Base-by-base conservation (phyloP, 2,329 filamentous ascomycete species). In the Sporothrix pseudoabietina region DNA sequence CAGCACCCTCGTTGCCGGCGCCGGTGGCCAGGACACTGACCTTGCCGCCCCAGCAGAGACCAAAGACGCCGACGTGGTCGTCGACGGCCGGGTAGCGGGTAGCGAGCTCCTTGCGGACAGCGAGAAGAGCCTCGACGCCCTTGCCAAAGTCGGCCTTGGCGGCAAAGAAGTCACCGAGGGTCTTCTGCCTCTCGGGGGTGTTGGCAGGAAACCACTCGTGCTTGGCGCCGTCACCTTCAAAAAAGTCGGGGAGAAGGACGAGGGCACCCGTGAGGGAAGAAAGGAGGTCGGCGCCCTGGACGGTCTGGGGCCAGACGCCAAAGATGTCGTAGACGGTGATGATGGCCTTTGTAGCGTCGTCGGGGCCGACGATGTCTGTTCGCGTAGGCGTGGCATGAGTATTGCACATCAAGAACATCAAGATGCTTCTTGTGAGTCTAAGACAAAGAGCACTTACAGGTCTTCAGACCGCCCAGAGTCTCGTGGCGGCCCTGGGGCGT, bases 41-140 rank as follows among this genome's bases (percentile, higher is more conserved):
- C 84, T 76, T 86, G 16, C 84, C 84, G 44, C 85, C 85, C 84
- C 85, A 87, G 77, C 86, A 87, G 6, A 86, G 78, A 2, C 86
- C 86, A 71, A 86, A 82, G 4, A 82, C 77, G 0, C 80, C 85
- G 80, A 80, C 77, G 41, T 84, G 85, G 30, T 78, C 82, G 69
- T 82, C 78, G 1, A 84, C 81, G 2, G 71, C 76, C 0, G 81
- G 80, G 75, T 80, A 86, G 52, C 73, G 78, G 22, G 74, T 73
- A 32, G 78, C 79, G 7, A 81, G 78, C 22, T 78, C 81, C 57
- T 76, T 75, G 2, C 83, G 77, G 0, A 83, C 75, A 10, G 75
- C 75, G 22, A 80, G 71, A 39, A 86, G 71, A 44, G 78, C 78
- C 6, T 76, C 77, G 9, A 80, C 73, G 57, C 79, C 81, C 7